Base-by-base conservation (phyloP, 345 rosid genomes). In the Laguncularia racemosa region DNA sequence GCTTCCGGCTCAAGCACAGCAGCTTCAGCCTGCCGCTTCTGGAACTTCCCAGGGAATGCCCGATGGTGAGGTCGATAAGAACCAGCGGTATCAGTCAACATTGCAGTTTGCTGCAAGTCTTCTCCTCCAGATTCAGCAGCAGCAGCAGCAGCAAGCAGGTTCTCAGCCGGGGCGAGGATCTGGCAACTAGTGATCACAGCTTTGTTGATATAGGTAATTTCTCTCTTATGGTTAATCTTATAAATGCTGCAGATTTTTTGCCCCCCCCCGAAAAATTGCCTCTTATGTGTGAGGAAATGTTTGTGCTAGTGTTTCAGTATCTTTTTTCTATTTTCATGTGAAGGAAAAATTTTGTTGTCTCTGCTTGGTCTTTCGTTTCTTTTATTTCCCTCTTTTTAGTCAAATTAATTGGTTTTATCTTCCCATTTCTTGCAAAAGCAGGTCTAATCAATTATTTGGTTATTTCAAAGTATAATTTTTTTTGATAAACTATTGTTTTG, bases 51-150 rank as follows among this genome's bases (percentile, higher is more conserved):
- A 73, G 68, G 77, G 65, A 23, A 53, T 71, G 50, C 59, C 85
- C 60, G 86, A 80, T 65, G 73, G 56, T 20, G 97, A 89, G 70
- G 80, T 58, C n/a, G 96, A 86, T 69, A 89, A 86, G 68, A 83
- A 87, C 66, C 91, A 89, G 75, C 73, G 86, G 20, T 93, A 93
- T 68, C 97, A 93, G 63, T 93, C 95, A 60, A 89, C 99, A 0
- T 73, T 93, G 55, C 91, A 89, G 67, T 74, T 93, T 76, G 99
- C 99, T 7, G 97, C 99, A 14, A 85, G 55, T 69, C 95, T 93
- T 61, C 99, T 93, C 67, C 86, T 75, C 20, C 97, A 85, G 73
- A 77, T 93, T 73, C 96, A 93, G 67, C 93, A 83, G 56, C 81
- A 80, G 62, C 59, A 67, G 1, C 80, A 76, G 53, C 81, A 79